Conservation (phyloP, 306 rosid species). For the Gillenia trifoliata region DNA sequence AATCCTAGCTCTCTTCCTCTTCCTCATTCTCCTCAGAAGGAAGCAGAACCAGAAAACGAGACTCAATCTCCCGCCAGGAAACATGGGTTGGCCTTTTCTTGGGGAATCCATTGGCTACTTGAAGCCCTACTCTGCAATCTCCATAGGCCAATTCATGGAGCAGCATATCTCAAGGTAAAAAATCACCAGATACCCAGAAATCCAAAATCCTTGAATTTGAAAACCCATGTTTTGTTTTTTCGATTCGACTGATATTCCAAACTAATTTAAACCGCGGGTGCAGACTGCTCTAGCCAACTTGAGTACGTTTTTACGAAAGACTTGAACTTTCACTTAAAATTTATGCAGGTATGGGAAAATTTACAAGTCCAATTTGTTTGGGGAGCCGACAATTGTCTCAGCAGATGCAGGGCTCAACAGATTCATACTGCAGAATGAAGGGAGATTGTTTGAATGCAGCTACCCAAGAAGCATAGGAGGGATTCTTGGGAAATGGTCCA, state of each 20-base stretch:
- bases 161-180: conserved; percentile 71
- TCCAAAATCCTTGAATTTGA: neutral
- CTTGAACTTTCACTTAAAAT: neutral
- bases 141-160: conserved; percentile 79
- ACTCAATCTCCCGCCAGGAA: conserved; percentile 82
- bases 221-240: conserved; percentile 2
- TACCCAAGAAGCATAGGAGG: conserved; percentile 96
- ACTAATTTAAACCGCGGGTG: too few relatives aligned
- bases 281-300: too few relatives aligned
- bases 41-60: conserved; percentile 33
- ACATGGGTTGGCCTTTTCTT: conserved; percentile 90
- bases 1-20: conserved; percentile 44
- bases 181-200: neutral
- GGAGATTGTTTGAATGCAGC: conserved; percentile 86
- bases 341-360: conserved; percentile 75
- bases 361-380: conserved; percentile 83
- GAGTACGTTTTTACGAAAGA: neutral
- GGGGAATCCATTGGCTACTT: conserved; percentile 80
- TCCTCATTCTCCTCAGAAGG: conserved; percentile 54
- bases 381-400: conserved; percentile 84
- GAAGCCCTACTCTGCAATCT: conserved; percentile 76
- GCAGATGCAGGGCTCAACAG: conserved; percentile 88
- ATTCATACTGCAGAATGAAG: conserved; percentile 90
- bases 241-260: neutral
- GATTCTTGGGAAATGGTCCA: conserved; percentile 97